Conservation (phyloP, 148 eudicot species). For the Nepenthes mirabilis region DNA sequence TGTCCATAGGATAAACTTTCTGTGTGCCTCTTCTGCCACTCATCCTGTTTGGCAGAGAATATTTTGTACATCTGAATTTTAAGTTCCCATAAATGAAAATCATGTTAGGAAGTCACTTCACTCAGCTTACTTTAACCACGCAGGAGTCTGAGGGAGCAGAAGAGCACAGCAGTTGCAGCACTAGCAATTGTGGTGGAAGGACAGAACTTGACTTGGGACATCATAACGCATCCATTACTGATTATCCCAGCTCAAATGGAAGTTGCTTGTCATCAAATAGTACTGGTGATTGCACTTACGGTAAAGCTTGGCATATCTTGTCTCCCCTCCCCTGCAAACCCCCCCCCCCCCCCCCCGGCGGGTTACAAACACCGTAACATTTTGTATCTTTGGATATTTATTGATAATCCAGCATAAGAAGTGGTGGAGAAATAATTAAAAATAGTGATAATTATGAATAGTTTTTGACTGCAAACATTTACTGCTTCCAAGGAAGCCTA, state of each 20-base stretch:
- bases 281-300: slow-evolving; percentile 17
- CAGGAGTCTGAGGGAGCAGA: slow-evolving; percentile 39
- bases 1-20: no score
- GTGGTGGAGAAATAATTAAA: not conserved
- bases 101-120: no score
- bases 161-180: slow-evolving; percentile 20
- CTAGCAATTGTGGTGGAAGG: slow-evolving; percentile 14
- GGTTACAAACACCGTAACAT: not conserved
- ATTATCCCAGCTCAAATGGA: slow-evolving; percentile 43
- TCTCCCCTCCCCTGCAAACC: not conserved
- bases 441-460: not conserved
- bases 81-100: no score
- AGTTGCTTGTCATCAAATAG: slow-evolving; percentile 47
- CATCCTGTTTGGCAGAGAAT: no score
- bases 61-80: slow-evolving; percentile 3
- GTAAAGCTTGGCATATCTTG: slow-evolving; percentile 7
- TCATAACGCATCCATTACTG: slow-evolving; percentile 24
- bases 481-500: no score
- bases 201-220: slow-evolving; percentile 19
- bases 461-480: no score
- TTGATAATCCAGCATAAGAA: not conserved
- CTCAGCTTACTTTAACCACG: not conserved
- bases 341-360: no score
- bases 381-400: not conserved
- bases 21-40: no score